Evolutionary conservation across 768 basidiomycete genomes (phyloP), one percentile per base, ranked within the genome.

Genomic region (Porpolomopsis calyptriformis): DNA sequence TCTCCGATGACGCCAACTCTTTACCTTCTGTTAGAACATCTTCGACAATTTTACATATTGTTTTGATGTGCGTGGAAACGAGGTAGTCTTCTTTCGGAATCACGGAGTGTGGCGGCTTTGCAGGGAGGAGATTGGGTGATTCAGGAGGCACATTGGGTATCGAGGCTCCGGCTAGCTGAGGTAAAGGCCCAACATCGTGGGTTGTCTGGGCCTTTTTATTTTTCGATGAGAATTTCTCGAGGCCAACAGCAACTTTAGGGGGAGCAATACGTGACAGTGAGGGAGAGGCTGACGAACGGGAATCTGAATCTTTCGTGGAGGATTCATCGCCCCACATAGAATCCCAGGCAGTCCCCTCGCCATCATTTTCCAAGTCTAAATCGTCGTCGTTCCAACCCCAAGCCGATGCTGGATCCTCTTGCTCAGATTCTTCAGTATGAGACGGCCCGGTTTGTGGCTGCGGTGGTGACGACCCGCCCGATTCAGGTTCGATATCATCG

Each of bases 341-440:
- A 43, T 84, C 84, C 73, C 80, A 81, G 12, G 67, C 59, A 24
- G 61, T 64, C 44, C 75, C 73, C 47, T 72, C 74, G 3, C 65
- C 54, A 3, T 57, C 55, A 19, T 66, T 61, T 14, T 52, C 22
- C 51, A 60, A 9, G 60, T 59, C 6, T 16, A 25, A 12, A 10
- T 69, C 69, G 24, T 77, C 77, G 34, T 78, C 77, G 31, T 85
- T 79, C 79, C 79, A 86, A 2, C 80, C 87, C 86, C 87, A 89
- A 0, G 83, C 77, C 53, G 82, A 78, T 12, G 61, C 66, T 7
- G 76, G 61, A 51, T 76, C 73, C 11, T 66, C 60, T 20, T 70
- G 70, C 4, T 50, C 47, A 4, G 38, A 9, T 19, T 56, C 52
- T 10, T 60, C 56, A 12, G 44, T 53, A 19, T 52, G 52, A 38